Conservation (phyloP, 768 basidiomycete genomes). For the Leccinum olivaceopallidum region DNA sequence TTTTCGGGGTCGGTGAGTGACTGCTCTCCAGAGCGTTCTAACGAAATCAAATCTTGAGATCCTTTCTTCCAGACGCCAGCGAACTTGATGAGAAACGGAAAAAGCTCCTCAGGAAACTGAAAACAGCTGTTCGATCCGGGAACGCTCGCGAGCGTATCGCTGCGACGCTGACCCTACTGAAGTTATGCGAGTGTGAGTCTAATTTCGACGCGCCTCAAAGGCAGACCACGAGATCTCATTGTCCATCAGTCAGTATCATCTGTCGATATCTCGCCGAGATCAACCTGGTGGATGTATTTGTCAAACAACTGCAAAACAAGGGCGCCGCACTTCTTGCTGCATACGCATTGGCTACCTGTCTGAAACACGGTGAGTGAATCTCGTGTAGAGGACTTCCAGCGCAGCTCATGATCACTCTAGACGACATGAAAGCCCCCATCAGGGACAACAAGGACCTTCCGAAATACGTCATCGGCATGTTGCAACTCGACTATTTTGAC, state of each 20-base stretch:
- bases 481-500: slow-evolving; percentile 26
- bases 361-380: slow-evolving; percentile 17
- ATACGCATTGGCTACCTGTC: slow-evolving; percentile 21
- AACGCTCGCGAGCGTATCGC: slow-evolving; percentile 20
- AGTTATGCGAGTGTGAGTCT: slow-evolving; percentile 22
- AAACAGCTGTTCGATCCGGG: neutral
- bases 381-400: neutral
- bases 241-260: slow-evolving; percentile 8
- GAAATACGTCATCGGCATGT: slow-evolving; percentile 22
- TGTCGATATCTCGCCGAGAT: slow-evolving; percentile 12
- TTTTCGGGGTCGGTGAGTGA: slow-evolving; percentile 25
- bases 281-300: slow-evolving; percentile 8
- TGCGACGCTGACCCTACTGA: slow-evolving; percentile 26
- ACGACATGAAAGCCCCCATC: slow-evolving; percentile 16
- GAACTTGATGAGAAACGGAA: slow-evolving; percentile 3
- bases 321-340: slow-evolving; percentile 22
- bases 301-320: slow-evolving; percentile 20
- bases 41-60: neutral
- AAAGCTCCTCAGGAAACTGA: slow-evolving; percentile 18
- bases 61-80: slow-evolving; percentile 3
- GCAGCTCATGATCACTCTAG: slow-evolving; percentile 4
- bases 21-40: neutral
- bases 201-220: neutral
- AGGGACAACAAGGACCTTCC: slow-evolving; percentile 11
- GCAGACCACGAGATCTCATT: neutral